Conservation (phyloP, 371 early-diverging fungal species). For the Actinomucor elegans region DNA sequence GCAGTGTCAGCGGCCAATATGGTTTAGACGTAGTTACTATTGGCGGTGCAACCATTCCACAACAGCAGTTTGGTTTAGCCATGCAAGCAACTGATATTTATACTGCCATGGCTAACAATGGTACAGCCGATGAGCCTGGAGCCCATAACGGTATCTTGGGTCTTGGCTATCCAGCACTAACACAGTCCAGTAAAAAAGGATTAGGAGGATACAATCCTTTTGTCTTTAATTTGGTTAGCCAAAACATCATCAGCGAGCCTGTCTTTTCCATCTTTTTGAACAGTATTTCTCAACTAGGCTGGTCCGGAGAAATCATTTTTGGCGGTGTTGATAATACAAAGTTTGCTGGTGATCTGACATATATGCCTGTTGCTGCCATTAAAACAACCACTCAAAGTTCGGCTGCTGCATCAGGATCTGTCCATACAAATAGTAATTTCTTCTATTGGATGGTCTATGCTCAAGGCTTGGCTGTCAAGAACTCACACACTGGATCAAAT, state of each 20-base stretch:
- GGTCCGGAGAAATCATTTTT: conserved; percentile 61
- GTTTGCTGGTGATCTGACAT: conserved; percentile 53
- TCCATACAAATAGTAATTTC: conserved; percentile 5
- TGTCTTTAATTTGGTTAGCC: conserved; percentile 37
- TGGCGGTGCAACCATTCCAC: conserved; percentile 30
- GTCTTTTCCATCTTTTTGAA: conserved; percentile 47
- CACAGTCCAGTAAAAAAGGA: conserved; percentile 24
- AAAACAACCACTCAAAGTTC: background rate
- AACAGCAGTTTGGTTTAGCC: conserved; percentile 42
- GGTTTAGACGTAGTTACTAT: conserved; percentile 26
- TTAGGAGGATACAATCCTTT: conserved; percentile 36
- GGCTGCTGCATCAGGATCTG: background rate
- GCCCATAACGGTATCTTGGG: conserved; percentile 55
- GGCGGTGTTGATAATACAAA: conserved; percentile 58
- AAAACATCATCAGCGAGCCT: conserved; percentile 33
- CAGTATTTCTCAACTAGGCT: conserved; percentile 21
- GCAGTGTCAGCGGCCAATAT: conserved; percentile 33
- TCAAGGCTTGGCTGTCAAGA: conserved; percentile 30
- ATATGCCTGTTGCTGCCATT: conserved; percentile 36
- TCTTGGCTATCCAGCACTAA: conserved; percentile 39
- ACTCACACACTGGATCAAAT: background rate
- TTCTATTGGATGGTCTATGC: conserved; percentile 53
- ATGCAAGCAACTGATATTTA: conserved; percentile 20
- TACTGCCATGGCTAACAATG: conserved; percentile 3
- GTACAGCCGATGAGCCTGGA: no score